Percentiles rank a stretch among this genome's conserved stretches.
phyloP scores from a whole-genome alignment of 2,329 filamentous ascomycete genomes.

The Sporothrix brasiliensis region DNA sequence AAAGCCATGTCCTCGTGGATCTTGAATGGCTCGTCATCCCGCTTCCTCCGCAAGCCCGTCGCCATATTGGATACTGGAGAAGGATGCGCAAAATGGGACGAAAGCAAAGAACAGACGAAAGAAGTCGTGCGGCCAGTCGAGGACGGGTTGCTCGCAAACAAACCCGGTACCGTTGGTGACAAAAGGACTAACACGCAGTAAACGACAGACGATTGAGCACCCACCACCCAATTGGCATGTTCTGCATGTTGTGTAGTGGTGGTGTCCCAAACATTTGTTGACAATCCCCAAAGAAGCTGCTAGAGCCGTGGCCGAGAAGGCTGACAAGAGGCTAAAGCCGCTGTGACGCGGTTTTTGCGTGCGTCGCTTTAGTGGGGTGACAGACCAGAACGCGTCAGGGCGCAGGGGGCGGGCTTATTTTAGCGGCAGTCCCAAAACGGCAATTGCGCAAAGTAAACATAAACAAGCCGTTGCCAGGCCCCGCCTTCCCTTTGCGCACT shows the following conservation, averaged over 20 bases:
- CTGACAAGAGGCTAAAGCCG: slow-evolving; percentile 19
- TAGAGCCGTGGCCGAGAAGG: slow-evolving; percentile 24
- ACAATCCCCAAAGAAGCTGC: not conserved
- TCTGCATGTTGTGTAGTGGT: not conserved
- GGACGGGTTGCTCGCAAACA: not conserved
- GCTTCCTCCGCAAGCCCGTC: slow-evolving; percentile 38
- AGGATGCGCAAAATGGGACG: too few species aligned
- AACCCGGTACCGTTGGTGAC: not conserved
- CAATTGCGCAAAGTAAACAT: slow-evolving; percentile 42
- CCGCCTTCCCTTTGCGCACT: slow-evolving; percentile 13
- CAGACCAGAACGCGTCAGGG: slow-evolving; percentile 24
- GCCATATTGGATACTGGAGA: slow-evolving; percentile 30
- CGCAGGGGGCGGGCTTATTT: not conserved
- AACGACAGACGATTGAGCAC: not conserved
- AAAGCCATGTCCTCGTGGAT: slow-evolving; percentile 55
- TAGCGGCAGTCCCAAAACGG: slow-evolving; percentile 32
- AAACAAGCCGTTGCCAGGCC: slow-evolving; percentile 42
- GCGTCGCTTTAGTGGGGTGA: slow-evolving; percentile 17
- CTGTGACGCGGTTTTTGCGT: slow-evolving; percentile 26
- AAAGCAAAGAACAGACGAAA: not conserved
- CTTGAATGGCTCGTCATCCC: slow-evolving; percentile 47
- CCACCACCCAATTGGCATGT: slow-evolving; percentile 4
- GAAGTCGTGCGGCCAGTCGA: not conserved
- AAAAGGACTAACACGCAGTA: not conserved
- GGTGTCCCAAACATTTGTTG: slow-evolving; percentile 1